phyloP scores from a whole-genome alignment of 495 filamentous ascomycete species.

The Aspergillus bertholletiae region DNA sequence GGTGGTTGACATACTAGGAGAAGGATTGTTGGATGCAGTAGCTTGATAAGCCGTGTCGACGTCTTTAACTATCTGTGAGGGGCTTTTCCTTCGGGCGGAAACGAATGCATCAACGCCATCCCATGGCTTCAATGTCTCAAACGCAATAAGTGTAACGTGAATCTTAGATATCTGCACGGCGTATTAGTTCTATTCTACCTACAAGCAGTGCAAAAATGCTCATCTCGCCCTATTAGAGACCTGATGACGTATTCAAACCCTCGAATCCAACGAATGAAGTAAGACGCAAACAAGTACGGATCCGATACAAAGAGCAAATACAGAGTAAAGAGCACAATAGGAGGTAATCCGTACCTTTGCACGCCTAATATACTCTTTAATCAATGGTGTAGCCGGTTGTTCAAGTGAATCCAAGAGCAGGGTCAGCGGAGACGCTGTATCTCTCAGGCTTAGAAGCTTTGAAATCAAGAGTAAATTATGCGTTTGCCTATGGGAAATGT shows the following conservation, averaged over 20 bases:
- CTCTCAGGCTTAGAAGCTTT: slow-evolving; percentile 72
- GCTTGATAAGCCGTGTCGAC: slow-evolving; percentile 27
- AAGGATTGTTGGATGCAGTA: slow-evolving; percentile 22
- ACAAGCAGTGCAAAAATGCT: background rate
- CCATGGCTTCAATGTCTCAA: slow-evolving; percentile 60
- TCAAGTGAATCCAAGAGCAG: slow-evolving; percentile 81
- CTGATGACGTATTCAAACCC: background rate
- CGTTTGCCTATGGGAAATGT: slow-evolving; percentile 66
- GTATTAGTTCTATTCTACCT: background rate
- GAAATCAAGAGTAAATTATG: slow-evolving; percentile 86
- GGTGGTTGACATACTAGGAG: slow-evolving; percentile 28
- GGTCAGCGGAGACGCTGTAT: slow-evolving; percentile 81
- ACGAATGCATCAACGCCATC: slow-evolving; percentile 61
- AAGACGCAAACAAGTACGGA: background rate
- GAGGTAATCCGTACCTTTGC: slow-evolving; percentile 56
- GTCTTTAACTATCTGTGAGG: slow-evolving; percentile 58
- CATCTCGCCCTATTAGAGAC: background rate
- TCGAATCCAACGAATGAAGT: background rate
- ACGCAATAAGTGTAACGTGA: slow-evolving; percentile 74
- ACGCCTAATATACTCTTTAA: slow-evolving; percentile 69
- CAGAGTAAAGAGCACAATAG: background rate
- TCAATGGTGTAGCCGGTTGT: slow-evolving; percentile 68
- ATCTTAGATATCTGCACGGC: slow-evolving; percentile 45
- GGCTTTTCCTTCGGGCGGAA: slow-evolving; percentile 53
- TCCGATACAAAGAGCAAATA: background rate